Evolutionary conservation across 306 rosid species (phyloP), one percentile per base, ranked within the genome.

Genomic region (Rosa chinensis): DNA sequence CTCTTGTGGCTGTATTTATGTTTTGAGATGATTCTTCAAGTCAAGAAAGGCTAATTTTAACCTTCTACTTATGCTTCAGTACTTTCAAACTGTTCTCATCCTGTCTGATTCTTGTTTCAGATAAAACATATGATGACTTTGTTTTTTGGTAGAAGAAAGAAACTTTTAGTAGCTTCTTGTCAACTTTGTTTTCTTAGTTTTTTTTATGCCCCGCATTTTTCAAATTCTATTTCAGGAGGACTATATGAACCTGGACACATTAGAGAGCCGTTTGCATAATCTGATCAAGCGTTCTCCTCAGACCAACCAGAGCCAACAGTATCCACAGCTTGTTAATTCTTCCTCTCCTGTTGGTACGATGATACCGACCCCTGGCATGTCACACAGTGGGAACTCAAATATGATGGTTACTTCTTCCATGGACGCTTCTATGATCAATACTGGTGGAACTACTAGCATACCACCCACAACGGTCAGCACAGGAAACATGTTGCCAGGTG

Each of bases 281-380:
- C 71, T 77, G 59, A 25, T 89, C 63, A 88, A 77, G 82, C 84
- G 87, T 56, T 4, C 86, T 6, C n/a, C 83, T 17, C 20, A 78
- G 76, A 80, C 73, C 81, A 89, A 80, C 86, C 92, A 90, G 75
- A 80, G 43, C 84, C 94, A 88, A 78, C 99, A 90, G 66, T 87
- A 88, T 79, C 81, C 86, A 39, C 98, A 85, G 82, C 87, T 78
- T 80, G 91, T 87, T 68, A 86, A 83, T 88, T 87, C 94, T 67
- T 73, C 88, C 37, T 87, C 98, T 73, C 83, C 93, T 25, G 52
- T 88, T 58, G 85, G 94, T 76, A 90, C 92, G 56, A 95, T 95
- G 99, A 95, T 93, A 86, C 97, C 99, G 25, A 95, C 99, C 8
- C 98, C 99, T 52, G 98, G 99, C 61, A 91, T 95, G 90, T 80